phyloP scores from a whole-genome alignment of 768 basidiomycete genomes.

The Tylopilus intermedius region DNA sequence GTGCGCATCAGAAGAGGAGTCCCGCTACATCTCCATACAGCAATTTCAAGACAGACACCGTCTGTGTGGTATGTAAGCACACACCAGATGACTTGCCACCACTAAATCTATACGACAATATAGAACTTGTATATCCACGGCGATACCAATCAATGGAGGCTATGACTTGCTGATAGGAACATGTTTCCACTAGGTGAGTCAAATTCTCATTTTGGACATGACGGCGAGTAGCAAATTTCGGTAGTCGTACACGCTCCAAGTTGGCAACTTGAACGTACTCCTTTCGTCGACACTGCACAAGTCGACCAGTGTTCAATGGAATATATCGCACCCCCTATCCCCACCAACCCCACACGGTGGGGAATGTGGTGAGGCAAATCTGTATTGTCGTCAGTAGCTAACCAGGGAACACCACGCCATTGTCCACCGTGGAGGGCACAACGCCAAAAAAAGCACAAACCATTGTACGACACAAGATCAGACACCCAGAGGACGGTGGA shows the following conservation, averaged over 20 bases:
- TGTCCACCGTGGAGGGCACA: constrained; percentile 1
- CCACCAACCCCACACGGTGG: not conserved
- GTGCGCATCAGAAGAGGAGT: constrained; percentile 4
- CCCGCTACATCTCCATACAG: constrained; percentile 3
- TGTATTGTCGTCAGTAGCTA: not conserved
- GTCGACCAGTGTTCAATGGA: not conserved
- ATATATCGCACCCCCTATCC: not conserved
- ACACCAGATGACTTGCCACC: not conserved
- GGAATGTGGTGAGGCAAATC: not conserved
- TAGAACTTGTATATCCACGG: not conserved
- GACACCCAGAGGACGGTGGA: too few species aligned
- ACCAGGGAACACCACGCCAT: not conserved
- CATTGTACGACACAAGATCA: too few species aligned
- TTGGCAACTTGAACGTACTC: not conserved
- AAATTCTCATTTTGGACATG: constrained; percentile 1
- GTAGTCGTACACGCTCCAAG: not conserved
- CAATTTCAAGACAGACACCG: constrained; percentile 1
- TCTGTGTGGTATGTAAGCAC: not conserved
- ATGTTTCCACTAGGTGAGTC: not conserved
- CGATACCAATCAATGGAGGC: constrained; percentile 13
- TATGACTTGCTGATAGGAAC: constrained; percentile 12
- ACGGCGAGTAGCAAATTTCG: not conserved
- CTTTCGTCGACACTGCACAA: not conserved
- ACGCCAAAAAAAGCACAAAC: constrained; percentile 3
- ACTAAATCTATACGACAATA: constrained; percentile 3